A percentile compares a stretch with the other conserved stretches of the same genome.
These are phyloP conservation scores for Ogataea corticis DNA, from an alignment of 805 yeast species.

Conservation along the genomic window DNA sequence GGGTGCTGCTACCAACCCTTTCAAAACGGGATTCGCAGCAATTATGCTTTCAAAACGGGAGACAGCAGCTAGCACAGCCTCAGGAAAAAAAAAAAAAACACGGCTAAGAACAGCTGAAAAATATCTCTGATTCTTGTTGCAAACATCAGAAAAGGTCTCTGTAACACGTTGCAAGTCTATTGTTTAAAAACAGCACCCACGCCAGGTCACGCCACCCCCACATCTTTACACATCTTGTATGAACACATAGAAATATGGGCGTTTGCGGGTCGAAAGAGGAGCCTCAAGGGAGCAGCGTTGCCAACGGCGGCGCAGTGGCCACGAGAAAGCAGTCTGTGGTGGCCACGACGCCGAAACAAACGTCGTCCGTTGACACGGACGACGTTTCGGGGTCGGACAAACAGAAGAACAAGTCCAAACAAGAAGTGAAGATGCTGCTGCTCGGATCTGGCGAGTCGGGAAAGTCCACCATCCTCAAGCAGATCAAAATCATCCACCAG, in stretches of 20 bases:
- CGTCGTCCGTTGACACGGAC: background rate
- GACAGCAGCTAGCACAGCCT: no score
- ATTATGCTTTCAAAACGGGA: no score
- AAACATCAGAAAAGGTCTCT: no score
- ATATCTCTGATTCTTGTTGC: no score
- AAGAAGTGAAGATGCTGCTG: slow-evolving; percentile 71
- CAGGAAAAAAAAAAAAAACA: no score
- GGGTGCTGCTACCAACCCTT: no score
- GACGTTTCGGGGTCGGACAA: background rate
- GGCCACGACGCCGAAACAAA: background rate
- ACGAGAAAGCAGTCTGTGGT: background rate
- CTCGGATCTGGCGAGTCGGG: slow-evolving; percentile 90
- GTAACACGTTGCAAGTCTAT: no score
- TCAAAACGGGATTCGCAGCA: no score
- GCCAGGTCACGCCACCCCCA: background rate
- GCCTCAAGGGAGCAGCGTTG: slow-evolving; percentile 1
- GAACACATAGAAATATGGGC: slow-evolving; percentile 21
- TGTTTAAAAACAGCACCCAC: no score
- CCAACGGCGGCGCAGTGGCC: background rate
- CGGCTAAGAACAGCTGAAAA: no score
- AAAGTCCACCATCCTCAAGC: slow-evolving; percentile 77
- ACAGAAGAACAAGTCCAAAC: slow-evolving; percentile 25
- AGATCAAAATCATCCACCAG: slow-evolving; percentile 76
- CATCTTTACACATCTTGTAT: background rate
- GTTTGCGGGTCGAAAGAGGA: slow-evolving; percentile 31